Base-by-base conservation (phyloP, 208 protist genomes). In the Herpetomonas tarakana region DNA sequence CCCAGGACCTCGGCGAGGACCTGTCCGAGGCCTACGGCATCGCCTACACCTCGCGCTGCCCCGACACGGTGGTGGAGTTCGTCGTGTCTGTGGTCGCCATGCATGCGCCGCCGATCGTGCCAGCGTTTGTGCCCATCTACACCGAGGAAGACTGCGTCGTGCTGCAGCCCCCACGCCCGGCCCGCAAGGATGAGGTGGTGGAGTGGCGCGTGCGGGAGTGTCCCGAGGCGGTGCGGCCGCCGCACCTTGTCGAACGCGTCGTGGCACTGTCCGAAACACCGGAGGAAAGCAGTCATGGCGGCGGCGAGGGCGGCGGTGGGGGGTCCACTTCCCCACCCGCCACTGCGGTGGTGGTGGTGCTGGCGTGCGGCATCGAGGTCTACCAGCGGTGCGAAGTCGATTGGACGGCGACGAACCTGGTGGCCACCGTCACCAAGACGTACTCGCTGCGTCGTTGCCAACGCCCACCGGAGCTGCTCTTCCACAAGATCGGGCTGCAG, bases 371-470 rank as follows among this genome's bases (percentile, higher is more conserved):
- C 14, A 58, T 91, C 7, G 74, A 83, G 58, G 65, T 79, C 41
- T 71, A 92, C 27, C 59, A 64, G 14, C 75, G 73, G 52, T 96
- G 89, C 59, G 79, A 91, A 27, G 82, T 91, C 29, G 58, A 76
- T 18, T 93, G 86, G 86, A 77, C 65, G 3, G 82, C 78, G 29
- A 71, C 30, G 11, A 93, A 91, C 67, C 56, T 81, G 26, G 74
- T 85, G n/a, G 78, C 72, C 7, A 29, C 54, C 25, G 82, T 85
- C 30, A 61, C 50, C 12, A 88, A 88, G 60, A 91, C 80, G 0
- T 92, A 81, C 69, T 91, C 83, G 6, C 67, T 96, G 29, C 89
- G 81, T 2, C 86, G 89, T 53, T 96, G 86, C 59, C 77, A 86
- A 54, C 68, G 63, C 2, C 86, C 89, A 49, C 86, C 86, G 0